These are phyloP conservation scores for Roridomyces roridus DNA, from an alignment of 768 basidiomycete genomes.

Conservation along the genomic window DNA sequence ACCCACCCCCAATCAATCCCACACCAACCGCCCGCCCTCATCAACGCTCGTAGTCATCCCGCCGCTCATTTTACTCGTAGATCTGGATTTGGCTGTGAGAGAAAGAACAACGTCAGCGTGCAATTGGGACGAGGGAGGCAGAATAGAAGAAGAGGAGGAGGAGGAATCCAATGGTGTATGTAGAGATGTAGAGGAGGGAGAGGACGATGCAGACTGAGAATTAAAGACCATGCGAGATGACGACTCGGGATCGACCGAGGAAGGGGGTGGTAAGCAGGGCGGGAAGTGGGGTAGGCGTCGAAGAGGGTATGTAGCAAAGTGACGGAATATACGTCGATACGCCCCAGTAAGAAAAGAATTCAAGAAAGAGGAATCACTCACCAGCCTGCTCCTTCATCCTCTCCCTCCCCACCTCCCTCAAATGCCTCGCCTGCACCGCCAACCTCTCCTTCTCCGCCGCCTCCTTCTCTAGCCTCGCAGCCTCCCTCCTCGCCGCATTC, in stretches of 20 bases:
- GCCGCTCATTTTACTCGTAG: slow-evolving; percentile 45
- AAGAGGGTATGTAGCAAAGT: not conserved
- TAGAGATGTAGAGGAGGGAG: not conserved
- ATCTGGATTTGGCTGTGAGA: not conserved
- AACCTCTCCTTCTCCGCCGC: slow-evolving; percentile 59
- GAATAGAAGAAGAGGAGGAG: not conserved
- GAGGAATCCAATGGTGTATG: not conserved
- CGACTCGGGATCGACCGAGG: not conserved
- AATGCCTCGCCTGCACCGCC: slow-evolving; percentile 60
- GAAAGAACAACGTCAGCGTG: not conserved
- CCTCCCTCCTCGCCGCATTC: slow-evolving; percentile 65
- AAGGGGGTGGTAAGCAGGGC: too few relatives aligned
- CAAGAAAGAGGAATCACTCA: not conserved
- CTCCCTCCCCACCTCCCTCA: slow-evolving; percentile 61
- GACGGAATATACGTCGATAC: too few relatives aligned
- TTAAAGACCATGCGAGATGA: too few relatives aligned
- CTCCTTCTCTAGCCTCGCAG: slow-evolving; percentile 60
- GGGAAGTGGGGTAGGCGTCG: not conserved
- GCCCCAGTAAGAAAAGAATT: not conserved
- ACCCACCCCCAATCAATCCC: slow-evolving; percentile 58
- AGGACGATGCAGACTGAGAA: not conserved
- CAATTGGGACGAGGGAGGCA: not conserved
- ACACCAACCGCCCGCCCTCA: slow-evolving; percentile 62
- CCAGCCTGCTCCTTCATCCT: slow-evolving; percentile 52
- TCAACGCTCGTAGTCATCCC: slow-evolving; percentile 71